Percentiles rank a stretch among this genome's conserved stretches.
Evolutionary conservation across 2,329 filamentous ascomycete genomes (phyloP).

Genomic region (Parastagonospora nodorum): DNA sequence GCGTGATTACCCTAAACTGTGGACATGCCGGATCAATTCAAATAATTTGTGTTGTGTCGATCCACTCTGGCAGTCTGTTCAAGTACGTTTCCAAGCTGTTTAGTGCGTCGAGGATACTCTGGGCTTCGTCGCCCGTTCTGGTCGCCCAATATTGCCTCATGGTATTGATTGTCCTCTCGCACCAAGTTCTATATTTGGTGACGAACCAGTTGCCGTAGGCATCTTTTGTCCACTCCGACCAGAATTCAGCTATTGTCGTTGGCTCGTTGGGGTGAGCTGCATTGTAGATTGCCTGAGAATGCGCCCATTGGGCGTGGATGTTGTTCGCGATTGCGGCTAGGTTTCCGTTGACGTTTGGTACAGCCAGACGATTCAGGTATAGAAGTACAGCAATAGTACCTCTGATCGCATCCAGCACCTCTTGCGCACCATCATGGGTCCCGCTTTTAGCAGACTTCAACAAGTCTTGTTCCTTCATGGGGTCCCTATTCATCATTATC

Average conservation of each 20-base stretch:
- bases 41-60: not conserved
- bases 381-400: not conserved
- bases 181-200: not conserved
- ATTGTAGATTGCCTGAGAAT: not conserved
- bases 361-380: slow-evolving; percentile 1
- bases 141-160: not conserved
- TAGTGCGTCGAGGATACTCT: not conserved
- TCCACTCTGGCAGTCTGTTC: not conserved
- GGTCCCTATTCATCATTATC: not conserved
- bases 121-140: not conserved
- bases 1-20: not conserved
- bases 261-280: not conserved
- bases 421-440: not conserved
- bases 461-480: not conserved
- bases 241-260: slow-evolving; percentile 2
- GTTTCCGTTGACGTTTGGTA: slow-evolving; percentile 1
- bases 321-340: slow-evolving; percentile 1
- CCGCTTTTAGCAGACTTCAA: not conserved
- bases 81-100: not conserved
- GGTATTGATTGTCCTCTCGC: not conserved
- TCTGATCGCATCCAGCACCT: not conserved
- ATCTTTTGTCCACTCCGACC: not conserved
- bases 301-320: slow-evolving; percentile 1
- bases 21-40: not conserved
- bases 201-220: not conserved